Conservation (phyloP, 2,329 filamentous ascomycete species). For the Claviceps fusiformis region DNA sequence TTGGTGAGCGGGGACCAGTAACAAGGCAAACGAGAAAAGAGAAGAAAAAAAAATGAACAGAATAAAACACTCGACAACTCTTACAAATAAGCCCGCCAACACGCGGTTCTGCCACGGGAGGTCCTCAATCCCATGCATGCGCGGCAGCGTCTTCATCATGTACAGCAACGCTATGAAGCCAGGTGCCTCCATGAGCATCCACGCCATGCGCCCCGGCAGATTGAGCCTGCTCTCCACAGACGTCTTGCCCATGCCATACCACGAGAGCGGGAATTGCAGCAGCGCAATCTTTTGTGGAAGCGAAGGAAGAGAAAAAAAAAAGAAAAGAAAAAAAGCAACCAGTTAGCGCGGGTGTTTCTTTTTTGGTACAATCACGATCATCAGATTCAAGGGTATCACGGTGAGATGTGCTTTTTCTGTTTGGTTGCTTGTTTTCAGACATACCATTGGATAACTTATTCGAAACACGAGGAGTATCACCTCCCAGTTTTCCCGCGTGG, state of each 20-base stretch:
- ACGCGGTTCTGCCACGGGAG: constrained; percentile 69
- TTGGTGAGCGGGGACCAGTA: no score
- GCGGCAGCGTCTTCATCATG: constrained; percentile 56
- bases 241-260: constrained; percentile 89
- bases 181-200: constrained; percentile 77
- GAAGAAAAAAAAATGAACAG: constrained; percentile 1
- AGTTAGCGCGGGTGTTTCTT: not conserved
- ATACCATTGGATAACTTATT: constrained; percentile 37
- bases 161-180: constrained; percentile 70
- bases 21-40: no score
- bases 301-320: no score
- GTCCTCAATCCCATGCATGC: constrained; percentile 38
- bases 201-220: constrained; percentile 75
- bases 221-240: constrained; percentile 64
- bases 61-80: constrained; percentile 12
- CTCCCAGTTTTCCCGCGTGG: constrained; percentile 44
- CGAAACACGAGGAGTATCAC: constrained; percentile 38
- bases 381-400: no score
- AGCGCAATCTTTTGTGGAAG: constrained; percentile 44
- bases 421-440: not conserved
- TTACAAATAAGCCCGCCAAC: constrained; percentile 53
- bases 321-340: not conserved
- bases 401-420: no score
- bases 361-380: no score
- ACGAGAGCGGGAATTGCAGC: constrained; percentile 62